Percentiles rank a stretch among this genome's conserved stretches.
Evolutionary conservation across 768 basidiomycete genomes (phyloP).

Genomic region (Boletus eberwhitei): DNA sequence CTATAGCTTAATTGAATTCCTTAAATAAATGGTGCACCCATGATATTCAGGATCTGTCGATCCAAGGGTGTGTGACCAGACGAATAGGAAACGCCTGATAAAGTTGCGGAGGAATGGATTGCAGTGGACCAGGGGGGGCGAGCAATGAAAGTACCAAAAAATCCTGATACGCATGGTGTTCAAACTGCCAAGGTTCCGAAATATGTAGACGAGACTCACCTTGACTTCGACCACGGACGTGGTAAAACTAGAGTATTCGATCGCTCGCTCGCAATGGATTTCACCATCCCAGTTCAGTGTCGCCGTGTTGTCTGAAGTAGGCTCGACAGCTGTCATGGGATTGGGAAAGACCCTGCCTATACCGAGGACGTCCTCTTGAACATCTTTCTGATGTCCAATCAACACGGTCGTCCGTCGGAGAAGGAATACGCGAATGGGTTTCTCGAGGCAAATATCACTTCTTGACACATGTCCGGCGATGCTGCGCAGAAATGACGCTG

Average conservation of each 20-base stretch:
- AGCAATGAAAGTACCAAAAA: slow-evolving; percentile 51
- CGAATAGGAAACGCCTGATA: slow-evolving; percentile 55
- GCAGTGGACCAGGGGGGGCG: slow-evolving; percentile 34
- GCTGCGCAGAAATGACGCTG: slow-evolving; percentile 34
- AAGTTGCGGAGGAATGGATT: slow-evolving; percentile 35
- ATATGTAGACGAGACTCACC: slow-evolving; percentile 32
- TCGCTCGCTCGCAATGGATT: slow-evolving; percentile 37
- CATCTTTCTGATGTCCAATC: slow-evolving; percentile 18
- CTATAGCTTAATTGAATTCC: slow-evolving; percentile 14
- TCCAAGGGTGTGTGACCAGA: slow-evolving; percentile 59
- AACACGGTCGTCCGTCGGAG: slow-evolving; percentile 50
- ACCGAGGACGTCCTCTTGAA: slow-evolving; percentile 38
- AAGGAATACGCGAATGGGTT: slow-evolving; percentile 48
- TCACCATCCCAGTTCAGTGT: slow-evolving; percentile 65
- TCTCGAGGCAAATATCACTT: slow-evolving; percentile 11
- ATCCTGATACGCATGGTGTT: slow-evolving; percentile 41
- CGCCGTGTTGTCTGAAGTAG: slow-evolving; percentile 26
- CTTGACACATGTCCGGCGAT: slow-evolving; percentile 6
- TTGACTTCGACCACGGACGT: slow-evolving; percentile 46
- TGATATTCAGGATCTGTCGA: slow-evolving; percentile 25
- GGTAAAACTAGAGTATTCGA: slow-evolving; percentile 49
- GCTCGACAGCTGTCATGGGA: slow-evolving; percentile 38
- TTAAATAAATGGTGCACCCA: slow-evolving; percentile 14
- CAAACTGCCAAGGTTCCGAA: neutral
- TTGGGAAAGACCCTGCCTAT: slow-evolving; percentile 41